Evolutionary conservation across 176 grass and related monocot genomes (phyloP), one percentile per base, ranked within the genome.

Genomic region (Areca catechu): DNA sequence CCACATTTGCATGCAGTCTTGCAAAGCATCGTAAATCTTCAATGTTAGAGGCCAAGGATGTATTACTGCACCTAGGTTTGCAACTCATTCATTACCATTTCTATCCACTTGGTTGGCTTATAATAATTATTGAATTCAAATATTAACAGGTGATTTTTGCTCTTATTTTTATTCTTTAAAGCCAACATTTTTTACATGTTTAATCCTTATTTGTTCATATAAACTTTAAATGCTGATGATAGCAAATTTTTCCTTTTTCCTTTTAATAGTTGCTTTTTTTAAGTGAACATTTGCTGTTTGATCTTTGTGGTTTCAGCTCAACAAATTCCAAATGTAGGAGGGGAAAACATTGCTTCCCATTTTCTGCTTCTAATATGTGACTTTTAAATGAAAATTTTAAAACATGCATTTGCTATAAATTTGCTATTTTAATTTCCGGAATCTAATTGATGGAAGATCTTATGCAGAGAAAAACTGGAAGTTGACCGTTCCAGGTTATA

Each of bases 11-110:
- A 0, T 85, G 84, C 50, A 75, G 55, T 67, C 85, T 98, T 67
- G 88, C 94, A 61, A 98, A 98, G 63, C 94, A 98, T 59, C 68
- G 94, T 50, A 89, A 93, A 73, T 98, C 94, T 17, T 89, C 87
- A 27, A 76, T 65, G 49, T 63, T 98, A 34, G 94, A 98, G 68
- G 57, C 81, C 4, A 98, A 98, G 67, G 94, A 98, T 67, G 71
- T 98, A 57, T 56, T 83, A 74, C 79, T 98, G 54, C 84, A 90
- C 81, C 65, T 98, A 81, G 84, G 94, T 98, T 57, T 65, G 74
- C 74, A 50, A 37, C 43, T 28, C 58, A 29, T 7, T 19, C 12
- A 20, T 21, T 15, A 25, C 21, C 55, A 43, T 43, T 43, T 56
- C 37, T n/a, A 30, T 63, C 29, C 10, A 23, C 47, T 24, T 19